Evolutionary conservation across 306 rosid genomes (phyloP).

Genomic region (Trifolium subterraneum): DNA sequence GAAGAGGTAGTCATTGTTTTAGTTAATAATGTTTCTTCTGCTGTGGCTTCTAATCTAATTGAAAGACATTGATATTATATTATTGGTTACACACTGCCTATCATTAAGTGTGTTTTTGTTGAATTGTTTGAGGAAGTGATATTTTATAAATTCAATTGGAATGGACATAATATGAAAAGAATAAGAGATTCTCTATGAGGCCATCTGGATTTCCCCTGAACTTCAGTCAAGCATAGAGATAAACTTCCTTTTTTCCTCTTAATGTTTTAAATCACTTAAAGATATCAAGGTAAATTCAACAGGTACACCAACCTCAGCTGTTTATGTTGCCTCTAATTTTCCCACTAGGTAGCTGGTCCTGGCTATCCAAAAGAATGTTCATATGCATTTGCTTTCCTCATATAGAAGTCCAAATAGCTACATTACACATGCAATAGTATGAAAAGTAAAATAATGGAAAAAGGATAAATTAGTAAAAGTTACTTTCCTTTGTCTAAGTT

Average conservation of each 20-base stretch:
- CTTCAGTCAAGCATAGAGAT: conserved; percentile 24
- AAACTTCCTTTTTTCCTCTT: neutral
- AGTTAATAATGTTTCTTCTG: conserved; percentile 20
- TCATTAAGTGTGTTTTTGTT: conserved; percentile 15
- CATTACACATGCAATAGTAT: neutral
- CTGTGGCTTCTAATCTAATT: conserved; percentile 27
- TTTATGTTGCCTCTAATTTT: conserved; percentile 7
- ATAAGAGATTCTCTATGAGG: neutral
- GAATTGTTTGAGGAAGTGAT: conserved; percentile 28
- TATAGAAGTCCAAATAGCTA: neutral
- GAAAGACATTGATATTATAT: conserved; percentile 18
- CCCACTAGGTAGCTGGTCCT: conserved; percentile 5
- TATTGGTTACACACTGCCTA: conserved; percentile 19
- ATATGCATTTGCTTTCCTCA: conserved; percentile 16
- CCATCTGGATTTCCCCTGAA: conserved; percentile 10
- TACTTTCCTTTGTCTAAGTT: conserved; percentile 1
- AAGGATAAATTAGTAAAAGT: neutral
- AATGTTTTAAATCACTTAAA: conserved; percentile 17
- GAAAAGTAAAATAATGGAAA: conserved; percentile 26
- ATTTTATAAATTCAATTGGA: neutral
- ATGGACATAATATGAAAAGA: conserved; percentile 1
- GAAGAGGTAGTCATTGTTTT: conserved; percentile 65
- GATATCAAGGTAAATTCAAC: conserved; percentile 19
- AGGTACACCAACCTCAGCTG: conserved; percentile 9
- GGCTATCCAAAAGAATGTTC: conserved; percentile 5